Percentiles rank a stretch among this genome's conserved stretches.
Conservation (phyloP, 2,329 filamentous ascomycete genomes). For the Rutstroemia sp. region DNA sequence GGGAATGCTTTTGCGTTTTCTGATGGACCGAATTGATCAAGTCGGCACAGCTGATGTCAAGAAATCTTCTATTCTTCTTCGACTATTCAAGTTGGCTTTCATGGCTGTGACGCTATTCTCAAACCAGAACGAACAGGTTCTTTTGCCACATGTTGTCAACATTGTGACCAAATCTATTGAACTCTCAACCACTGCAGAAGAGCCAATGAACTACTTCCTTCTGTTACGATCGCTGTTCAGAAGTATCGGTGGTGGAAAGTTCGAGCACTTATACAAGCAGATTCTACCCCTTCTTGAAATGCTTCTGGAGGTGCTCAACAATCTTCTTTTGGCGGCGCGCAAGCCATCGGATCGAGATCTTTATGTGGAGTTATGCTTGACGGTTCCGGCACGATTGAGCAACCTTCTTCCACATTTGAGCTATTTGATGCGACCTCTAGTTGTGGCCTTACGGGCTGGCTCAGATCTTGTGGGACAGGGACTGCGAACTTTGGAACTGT, state of each 20-base stretch:
- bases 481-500: slow-evolving; percentile 85
- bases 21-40: slow-evolving; percentile 95
- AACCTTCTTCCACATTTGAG: slow-evolving; percentile 92
- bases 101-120: slow-evolving; percentile 99
- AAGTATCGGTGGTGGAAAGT: slow-evolving; percentile 94
- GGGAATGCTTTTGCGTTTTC: slow-evolving; percentile 92
- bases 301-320: slow-evolving; percentile 95
- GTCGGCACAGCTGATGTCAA: slow-evolving; percentile 88
- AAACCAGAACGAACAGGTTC: slow-evolving; percentile 86
- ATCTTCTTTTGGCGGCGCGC: slow-evolving; percentile 79
- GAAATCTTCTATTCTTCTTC: slow-evolving; percentile 84
- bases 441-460: slow-evolving; percentile 87
- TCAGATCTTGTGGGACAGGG: slow-evolving; percentile 94
- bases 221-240: slow-evolving; percentile 86
- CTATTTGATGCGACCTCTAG: slow-evolving; percentile 93
- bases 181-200: slow-evolving; percentile 87
- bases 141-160: slow-evolving; percentile 92
- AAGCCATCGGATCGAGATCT: slow-evolving; percentile 88
- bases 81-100: slow-evolving; percentile 96
- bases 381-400: slow-evolving; percentile 87
- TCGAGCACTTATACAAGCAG: slow-evolving; percentile 97
- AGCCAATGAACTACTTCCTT: slow-evolving; percentile 98
- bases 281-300: slow-evolving; percentile 94
- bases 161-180: slow-evolving; percentile 98
- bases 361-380: slow-evolving; percentile 94